Evolutionary conservation across 2,329 filamentous ascomycete genomes (phyloP), one percentile per base, ranked within the genome.

Genomic region (Cryphonectria nitschkei): DNA sequence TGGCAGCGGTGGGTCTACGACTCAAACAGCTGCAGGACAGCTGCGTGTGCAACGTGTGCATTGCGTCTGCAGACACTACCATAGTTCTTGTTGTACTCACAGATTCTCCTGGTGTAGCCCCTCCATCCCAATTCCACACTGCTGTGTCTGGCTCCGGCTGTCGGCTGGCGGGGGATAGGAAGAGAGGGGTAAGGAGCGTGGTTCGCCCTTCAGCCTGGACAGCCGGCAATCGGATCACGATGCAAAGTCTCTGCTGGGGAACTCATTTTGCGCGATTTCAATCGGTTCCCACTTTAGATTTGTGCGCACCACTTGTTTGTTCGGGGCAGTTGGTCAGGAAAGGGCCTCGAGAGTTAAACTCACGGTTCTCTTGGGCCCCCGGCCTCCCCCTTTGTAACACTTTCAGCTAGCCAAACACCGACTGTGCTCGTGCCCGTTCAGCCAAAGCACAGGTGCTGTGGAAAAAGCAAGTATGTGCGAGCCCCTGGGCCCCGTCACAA

Each of bases 401-500:
- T 39, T 50, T n/a, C 60, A 58, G 65, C 70, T 68, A 58, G 65
- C 70, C 68, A 68, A 64, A 65, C 65, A 68, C 14, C 5, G 22
- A 58, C 58, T 39, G 58, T 39, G 4, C 58, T n/a, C n/a, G n/a
- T 61, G 58, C 32, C 58, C 34, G 39, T 61, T 8, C 22, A 39
- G 7, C 58, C 19, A 52, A 65, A 52, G 68, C 68, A 70, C 68
- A 68, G n/a, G 22, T n/a, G 46, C 46, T 50, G 46, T 72, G 70
- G 60, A 67, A 64, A 65, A 62, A 60, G 32, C 56, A 34, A 14
- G 56, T 61, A 34, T 41, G 34, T 52, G 58, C 46, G 29, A 46
- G 68, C 71, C 71, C 71, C 68, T 72, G 68, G 62, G 54, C 46
- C 65, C 70, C 68, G 72, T 68, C 67, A 64, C 65, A 72, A 46